Base-by-base conservation (phyloP, 1,284 basidiomycete species). In the Ceratobasidium papillatum region DNA sequence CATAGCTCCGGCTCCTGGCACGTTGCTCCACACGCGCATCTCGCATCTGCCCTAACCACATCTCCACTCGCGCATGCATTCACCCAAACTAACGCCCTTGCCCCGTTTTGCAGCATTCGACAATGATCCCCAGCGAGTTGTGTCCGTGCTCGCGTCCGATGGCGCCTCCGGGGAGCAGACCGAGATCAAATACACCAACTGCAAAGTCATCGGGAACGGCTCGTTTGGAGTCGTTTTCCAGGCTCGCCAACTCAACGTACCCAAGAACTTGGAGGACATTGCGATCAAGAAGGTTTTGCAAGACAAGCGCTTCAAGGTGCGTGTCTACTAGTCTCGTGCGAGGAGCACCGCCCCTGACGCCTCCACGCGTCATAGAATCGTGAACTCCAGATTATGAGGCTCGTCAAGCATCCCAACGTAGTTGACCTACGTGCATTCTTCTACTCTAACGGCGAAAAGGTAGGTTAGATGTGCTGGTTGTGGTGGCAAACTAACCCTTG, bases 211-310 rank as follows among this genome's bases (percentile, higher is more conserved):
- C 81, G 97, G 98, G 76, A 99, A 99, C 82, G 98, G 97, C 82
- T 96, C 94, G 76, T 99, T 99, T 81, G 98, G 98, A 80, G 96
- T 99, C 82, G 98, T 99, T 78, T 99, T 98, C 84, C 95, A 94
- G 81, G 90, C 93, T 78, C 90, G 90, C 84, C 87, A 94, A 76
- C 85, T 92, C 71, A 85, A 86, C 36, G 86, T 87, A 7, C 83
- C 87, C 54, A 87, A 88, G 80, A 87, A 88, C 43, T 86, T 86
- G 32, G 91, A 94, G 76, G 96, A 98, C 80, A 98, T 99, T 80
- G 97, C 97, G 74, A 99, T 99, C 89, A 99, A 99, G 91, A 99
- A 99, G 87, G 97, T 99, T 69, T 85, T 99, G 78, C 97, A 99
- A 87, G 97, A 99, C 87, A 99, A 99, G 89, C 91, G 97, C 79